Evolutionary conservation across 2,329 filamentous ascomycete species (phyloP), one percentile per base, ranked within the genome.

Genomic region (Zymoseptoria pseudotritici): DNA sequence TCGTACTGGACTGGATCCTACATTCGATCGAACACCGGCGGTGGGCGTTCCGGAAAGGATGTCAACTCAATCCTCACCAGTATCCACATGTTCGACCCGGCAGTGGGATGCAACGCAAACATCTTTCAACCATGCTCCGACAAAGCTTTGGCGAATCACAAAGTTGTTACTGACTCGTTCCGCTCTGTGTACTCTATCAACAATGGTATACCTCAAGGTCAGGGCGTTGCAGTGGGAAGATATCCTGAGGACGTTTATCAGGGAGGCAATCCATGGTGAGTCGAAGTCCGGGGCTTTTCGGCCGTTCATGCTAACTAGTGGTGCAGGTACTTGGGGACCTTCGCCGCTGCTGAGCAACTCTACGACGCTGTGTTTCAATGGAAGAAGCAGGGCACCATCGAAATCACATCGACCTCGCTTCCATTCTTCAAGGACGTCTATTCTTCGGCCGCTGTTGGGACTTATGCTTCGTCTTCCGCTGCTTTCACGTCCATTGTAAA

Each of bases 111-210:
- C 66, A 86, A 90, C 67, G 82, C 84, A 54, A 77, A 78, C 3
- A 91, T 88, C 3, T 92, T 92, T 78, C 89, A 92, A 74, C 89
- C 90, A 9, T 92, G 88, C 76, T 89, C 86, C 10, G 69, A 70
- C 58, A 69, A 65, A 36, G 68, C 69, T 2, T 79, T 94, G 29
- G 82, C 88, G 20, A 94, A 90, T 70, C 88, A 90, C 76, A 92
- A 92, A 75, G 82, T 80, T 2, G 82, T 90, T 4, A 85, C 86
- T 0, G 88, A 93, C 71, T 86, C 88, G 0, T 93, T 94, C 80
- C 85, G 90, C 21, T 74, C 79, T 0, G 77, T 87, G 59, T 92
- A 92, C 72, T 69, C 74, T 13, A 79, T 93, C 75, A 94, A 94
- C 76, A 78, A 76, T 4, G 87, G 85, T 4, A 83, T 86, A 55